A percentile compares a stretch with the other conserved stretches of the same genome.
Conservation (phyloP, 345 rosid species). For the Punica granatum region DNA sequence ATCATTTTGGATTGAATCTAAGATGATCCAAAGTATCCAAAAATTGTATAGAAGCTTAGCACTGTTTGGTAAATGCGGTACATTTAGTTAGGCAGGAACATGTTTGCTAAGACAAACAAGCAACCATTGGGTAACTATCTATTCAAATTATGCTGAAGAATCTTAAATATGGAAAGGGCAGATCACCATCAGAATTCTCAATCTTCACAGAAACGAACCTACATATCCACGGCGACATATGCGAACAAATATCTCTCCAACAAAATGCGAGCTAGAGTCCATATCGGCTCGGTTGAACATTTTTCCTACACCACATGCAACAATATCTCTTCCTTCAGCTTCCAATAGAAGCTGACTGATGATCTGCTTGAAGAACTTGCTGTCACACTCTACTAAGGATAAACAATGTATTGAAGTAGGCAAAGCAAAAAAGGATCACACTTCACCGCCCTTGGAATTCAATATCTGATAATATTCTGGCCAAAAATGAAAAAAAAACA, state of each 20-base stretch:
- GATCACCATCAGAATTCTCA: not conserved
- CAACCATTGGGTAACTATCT: not conserved
- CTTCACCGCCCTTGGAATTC: not conserved
- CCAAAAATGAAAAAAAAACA: no score
- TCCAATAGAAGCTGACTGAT: slow-evolving; percentile 53
- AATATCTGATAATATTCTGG: no score
- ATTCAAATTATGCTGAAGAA: not conserved
- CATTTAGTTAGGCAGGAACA: not conserved
- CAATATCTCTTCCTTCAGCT: slow-evolving; percentile 31
- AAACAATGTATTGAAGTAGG: slow-evolving; percentile 17
- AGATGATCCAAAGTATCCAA: not conserved
- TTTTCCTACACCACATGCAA: slow-evolving; percentile 10
- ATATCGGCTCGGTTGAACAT: slow-evolving; percentile 15
- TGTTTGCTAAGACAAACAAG: not conserved
- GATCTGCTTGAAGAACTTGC: slow-evolving; percentile 75
- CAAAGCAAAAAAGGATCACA: not conserved
- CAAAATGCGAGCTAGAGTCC: slow-evolving; percentile 40
- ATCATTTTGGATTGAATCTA: not conserved
- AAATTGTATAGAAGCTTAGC: not conserved
- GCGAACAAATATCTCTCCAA: slow-evolving; percentile 68
- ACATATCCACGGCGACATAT: slow-evolving; percentile 90
- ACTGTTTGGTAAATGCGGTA: not conserved
- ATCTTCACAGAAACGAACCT: no score
- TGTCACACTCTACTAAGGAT: slow-evolving; percentile 41
- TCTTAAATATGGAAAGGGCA: not conserved